Conservation (phyloP, 208 protist genomes). For the Leishmania tarentolae region DNA sequence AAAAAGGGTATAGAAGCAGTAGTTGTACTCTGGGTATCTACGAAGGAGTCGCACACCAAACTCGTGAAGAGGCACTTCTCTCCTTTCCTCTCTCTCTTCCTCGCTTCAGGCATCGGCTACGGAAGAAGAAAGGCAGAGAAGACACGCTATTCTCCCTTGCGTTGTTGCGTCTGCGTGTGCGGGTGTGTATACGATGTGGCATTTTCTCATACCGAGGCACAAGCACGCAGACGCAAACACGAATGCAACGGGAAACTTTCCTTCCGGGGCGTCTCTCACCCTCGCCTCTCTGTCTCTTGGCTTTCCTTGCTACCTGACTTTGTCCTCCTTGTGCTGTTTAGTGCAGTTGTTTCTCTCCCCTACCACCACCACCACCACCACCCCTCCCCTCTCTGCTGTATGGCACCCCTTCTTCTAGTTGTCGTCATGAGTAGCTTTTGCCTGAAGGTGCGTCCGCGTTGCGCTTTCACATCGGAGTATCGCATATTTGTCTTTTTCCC, state of each 20-base stretch:
- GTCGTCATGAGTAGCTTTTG: background rate
- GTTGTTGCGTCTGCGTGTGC: background rate
- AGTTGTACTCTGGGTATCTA: background rate
- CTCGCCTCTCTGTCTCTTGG: background rate
- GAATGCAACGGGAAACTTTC: background rate
- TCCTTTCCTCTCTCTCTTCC: background rate
- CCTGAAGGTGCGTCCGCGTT: background rate
- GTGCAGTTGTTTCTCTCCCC: background rate
- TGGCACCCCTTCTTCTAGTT: background rate
- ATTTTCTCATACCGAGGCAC: background rate
- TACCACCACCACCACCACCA: too few relatives aligned
- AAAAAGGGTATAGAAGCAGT: background rate
- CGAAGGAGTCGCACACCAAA: background rate
- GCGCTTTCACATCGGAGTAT: background rate
- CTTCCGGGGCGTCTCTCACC: conserved; percentile 1
- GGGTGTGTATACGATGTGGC: background rate
- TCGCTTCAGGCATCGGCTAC: background rate
- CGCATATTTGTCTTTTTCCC: background rate
- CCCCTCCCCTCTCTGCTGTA: background rate
- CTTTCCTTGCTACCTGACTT: background rate
- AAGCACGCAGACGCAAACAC: background rate
- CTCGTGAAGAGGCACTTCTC: conserved; percentile 8
- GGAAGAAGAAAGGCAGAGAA: background rate
- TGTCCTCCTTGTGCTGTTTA: background rate
- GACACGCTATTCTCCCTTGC: background rate